phyloP scores from a whole-genome alignment of 179 eudicot species.

The Vitellaria paradoxa region DNA sequence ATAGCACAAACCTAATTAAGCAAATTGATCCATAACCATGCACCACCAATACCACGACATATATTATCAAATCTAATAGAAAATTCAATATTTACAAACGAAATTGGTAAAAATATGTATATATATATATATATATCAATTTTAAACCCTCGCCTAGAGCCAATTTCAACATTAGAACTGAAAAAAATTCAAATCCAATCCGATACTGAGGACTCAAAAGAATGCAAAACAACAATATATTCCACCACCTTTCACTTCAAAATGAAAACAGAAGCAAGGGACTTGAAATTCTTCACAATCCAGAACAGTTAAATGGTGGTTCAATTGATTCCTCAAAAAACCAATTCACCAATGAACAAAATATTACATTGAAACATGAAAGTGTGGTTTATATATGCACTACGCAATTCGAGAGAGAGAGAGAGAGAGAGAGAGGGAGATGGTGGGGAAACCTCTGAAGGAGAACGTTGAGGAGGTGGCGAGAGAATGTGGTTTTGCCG shows the following conservation, averaged over 20 bases:
- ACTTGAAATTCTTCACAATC: no score
- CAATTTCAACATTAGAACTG: not conserved
- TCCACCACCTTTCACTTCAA: not conserved
- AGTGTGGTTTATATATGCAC: no score
- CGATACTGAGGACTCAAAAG: no score
- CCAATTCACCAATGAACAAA: not conserved
- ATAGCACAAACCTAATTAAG: not conserved
- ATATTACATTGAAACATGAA: not conserved
- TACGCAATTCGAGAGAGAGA: no score
- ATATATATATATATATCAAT: not conserved
- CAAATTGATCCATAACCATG: not conserved
- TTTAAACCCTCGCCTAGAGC: not conserved
- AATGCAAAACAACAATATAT: not conserved
- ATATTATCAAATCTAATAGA: not conserved
- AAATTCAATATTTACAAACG: not conserved
- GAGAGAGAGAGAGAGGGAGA: no score
- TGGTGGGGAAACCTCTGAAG: conserved; percentile 47
- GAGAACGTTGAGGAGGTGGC: conserved; percentile 70
- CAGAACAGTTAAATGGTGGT: no score
- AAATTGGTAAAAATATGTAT: not conserved
- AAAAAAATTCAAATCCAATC: not conserved
- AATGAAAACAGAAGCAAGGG: not conserved
- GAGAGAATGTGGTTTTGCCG: conserved; percentile 92
- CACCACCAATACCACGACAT: not conserved
- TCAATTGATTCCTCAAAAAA: no score